phyloP scores from a whole-genome alignment of 2,329 filamentous ascomycete genomes.

The Cladophialophora carrionii region DNA sequence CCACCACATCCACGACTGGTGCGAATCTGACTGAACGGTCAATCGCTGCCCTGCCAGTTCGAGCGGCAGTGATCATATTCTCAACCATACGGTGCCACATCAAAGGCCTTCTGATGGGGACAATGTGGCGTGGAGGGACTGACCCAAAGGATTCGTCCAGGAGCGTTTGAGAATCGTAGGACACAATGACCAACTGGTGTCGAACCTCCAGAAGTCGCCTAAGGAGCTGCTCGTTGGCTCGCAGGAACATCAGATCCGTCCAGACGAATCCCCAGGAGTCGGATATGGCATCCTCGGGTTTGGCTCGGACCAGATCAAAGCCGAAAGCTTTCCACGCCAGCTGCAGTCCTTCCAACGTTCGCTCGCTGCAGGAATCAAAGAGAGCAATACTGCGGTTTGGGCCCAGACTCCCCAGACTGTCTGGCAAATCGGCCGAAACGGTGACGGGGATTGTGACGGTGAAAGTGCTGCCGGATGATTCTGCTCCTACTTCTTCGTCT shows the following conservation, averaged over 20 bases:
- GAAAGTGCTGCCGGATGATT: slow-evolving; percentile 37
- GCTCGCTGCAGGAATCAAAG: slow-evolving; percentile 28
- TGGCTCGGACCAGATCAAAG: slow-evolving; percentile 33
- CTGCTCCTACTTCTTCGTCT: slow-evolving; percentile 22
- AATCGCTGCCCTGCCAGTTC: slow-evolving; percentile 21
- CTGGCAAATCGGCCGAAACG: background rate
- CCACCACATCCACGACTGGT: slow-evolving; percentile 37
- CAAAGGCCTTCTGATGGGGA: slow-evolving; percentile 39
- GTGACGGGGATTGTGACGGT: slow-evolving; percentile 32
- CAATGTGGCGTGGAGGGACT: slow-evolving; percentile 35
- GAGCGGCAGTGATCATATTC: slow-evolving; percentile 30
- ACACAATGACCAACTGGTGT: slow-evolving; percentile 38
- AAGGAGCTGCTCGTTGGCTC: slow-evolving; percentile 32
- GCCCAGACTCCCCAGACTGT: background rate
- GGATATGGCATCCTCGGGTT: slow-evolving; percentile 33
- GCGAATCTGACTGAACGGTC: slow-evolving; percentile 40
- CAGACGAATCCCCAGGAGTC: slow-evolving; percentile 39
- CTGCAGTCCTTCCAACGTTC: slow-evolving; percentile 36
- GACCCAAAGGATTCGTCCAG: slow-evolving; percentile 36
- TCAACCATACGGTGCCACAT: slow-evolving; percentile 41
- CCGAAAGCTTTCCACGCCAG: slow-evolving; percentile 39
- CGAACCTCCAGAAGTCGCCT: slow-evolving; percentile 33
- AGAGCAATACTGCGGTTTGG: slow-evolving; percentile 29
- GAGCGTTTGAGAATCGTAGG: slow-evolving; percentile 38
- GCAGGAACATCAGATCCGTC: slow-evolving; percentile 37